These are phyloP conservation scores for Chaetoceros tenuissimus DNA, from an alignment of 108 stramenopile species.

Conservation along the genomic window DNA sequence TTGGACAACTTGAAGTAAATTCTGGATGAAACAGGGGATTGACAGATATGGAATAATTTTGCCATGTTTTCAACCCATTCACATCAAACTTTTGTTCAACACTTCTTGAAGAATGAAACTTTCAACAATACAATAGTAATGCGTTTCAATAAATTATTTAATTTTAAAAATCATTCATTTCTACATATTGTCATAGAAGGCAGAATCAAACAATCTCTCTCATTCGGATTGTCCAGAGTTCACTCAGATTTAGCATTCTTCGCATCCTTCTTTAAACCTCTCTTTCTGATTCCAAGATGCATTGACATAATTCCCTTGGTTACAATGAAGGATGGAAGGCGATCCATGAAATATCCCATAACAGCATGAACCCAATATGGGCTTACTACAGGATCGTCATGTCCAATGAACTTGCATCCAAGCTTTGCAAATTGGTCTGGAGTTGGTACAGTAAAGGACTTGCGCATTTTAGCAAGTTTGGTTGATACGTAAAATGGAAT, in stretches of 20 bases:
- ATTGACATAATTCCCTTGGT: constrained; percentile 65
- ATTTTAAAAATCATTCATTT: too few relatives aligned
- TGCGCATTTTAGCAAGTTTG: constrained; percentile 95
- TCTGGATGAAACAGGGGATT: too few relatives aligned
- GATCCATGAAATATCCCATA: constrained; percentile 80
- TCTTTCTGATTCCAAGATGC: constrained; percentile 88
- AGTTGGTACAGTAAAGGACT: constrained; percentile 80
- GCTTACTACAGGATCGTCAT: constrained; percentile 63
- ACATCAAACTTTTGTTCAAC: too few relatives aligned
- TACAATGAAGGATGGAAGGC: constrained; percentile 61
- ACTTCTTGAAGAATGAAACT: too few relatives aligned
- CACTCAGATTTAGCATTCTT: constrained; percentile 45
- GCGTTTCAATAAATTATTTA: too few relatives aligned
- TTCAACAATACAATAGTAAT: too few relatives aligned
- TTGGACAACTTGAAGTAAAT: constrained; percentile 18
- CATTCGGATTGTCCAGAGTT: not conserved
- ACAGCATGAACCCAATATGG: constrained; percentile 93
- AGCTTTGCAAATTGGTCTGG: constrained; percentile 75
- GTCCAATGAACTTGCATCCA: constrained; percentile 80
- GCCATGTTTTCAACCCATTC: too few relatives aligned
- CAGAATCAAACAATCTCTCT: too few relatives aligned
- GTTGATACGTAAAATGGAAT: constrained; percentile 96
- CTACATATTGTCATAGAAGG: too few relatives aligned
- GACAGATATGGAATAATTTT: too few relatives aligned
- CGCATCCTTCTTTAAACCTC: constrained; percentile 88